Evolutionary conservation across 257 asterid species (phyloP).

Genomic region (Solanum piurae): DNA sequence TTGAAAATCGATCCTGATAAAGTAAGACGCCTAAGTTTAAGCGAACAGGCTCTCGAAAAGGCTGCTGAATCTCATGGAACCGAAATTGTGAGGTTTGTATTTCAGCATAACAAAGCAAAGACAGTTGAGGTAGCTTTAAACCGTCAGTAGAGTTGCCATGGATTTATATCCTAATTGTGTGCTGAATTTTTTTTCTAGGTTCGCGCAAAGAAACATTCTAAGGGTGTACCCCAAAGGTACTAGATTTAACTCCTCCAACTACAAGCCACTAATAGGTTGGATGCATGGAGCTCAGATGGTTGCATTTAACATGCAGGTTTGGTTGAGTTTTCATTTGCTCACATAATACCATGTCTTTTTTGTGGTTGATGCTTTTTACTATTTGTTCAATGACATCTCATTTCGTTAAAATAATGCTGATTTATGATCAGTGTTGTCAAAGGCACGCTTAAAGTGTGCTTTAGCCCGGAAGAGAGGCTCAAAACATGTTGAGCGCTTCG

Average conservation of each 20-base stretch:
- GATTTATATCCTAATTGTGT: conserved; percentile 2
- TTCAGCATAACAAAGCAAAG: not conserved
- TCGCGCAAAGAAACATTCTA: conserved; percentile 67
- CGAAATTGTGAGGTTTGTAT: conserved; percentile 61
- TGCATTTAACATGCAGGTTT: conserved; percentile 90
- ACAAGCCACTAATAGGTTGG: conserved; percentile 79
- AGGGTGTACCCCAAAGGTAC: conserved; percentile 85
- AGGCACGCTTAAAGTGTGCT: not conserved
- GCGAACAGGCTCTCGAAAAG: conserved; percentile 85
- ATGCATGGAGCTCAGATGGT: conserved; percentile 96
- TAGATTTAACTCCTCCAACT: conserved; percentile 70
- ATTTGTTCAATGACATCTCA: not conserved
- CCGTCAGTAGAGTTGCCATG: not conserved
- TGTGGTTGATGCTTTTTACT: not conserved
- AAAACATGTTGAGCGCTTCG: not conserved
- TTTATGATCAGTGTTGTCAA: not conserved
- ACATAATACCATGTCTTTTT: not conserved
- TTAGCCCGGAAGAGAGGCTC: not conserved
- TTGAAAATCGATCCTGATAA: conserved; percentile 53
- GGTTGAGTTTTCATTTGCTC: conserved; percentile 1
- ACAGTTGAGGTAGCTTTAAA: not conserved
- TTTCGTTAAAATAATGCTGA: not conserved
- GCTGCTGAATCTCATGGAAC: conserved; percentile 48
- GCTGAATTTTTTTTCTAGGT: conserved; percentile 26
- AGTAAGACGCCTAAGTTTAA: conserved; percentile 92